These are phyloP conservation scores for Trametes elegans DNA, from an alignment of 768 basidiomycete species.

Conservation along the genomic window DNA sequence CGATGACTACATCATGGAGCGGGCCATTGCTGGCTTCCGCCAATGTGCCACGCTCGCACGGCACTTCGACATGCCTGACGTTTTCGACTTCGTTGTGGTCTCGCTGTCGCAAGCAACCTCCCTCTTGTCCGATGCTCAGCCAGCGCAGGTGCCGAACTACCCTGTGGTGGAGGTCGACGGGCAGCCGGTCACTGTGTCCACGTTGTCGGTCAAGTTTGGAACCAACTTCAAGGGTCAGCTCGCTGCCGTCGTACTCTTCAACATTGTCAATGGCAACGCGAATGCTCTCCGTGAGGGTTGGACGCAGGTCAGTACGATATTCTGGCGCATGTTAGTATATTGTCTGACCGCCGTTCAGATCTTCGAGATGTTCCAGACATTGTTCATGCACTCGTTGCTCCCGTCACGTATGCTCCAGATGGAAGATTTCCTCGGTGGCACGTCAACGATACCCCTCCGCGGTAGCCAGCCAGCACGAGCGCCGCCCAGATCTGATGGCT, in stretches of 20 bases:
- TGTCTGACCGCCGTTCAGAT: conserved; percentile 48
- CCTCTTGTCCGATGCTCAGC: conserved; percentile 71
- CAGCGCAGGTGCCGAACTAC: conserved; percentile 74
- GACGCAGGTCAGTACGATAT: conserved; percentile 63
- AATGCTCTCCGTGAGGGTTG: conserved; percentile 93
- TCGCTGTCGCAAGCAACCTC: conserved; percentile 92
- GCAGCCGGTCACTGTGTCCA: conserved; percentile 86
- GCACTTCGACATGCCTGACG: conserved; percentile 86
- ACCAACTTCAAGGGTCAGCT: conserved; percentile 94
- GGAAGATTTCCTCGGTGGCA: conserved; percentile 98
- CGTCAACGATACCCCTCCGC: conserved; percentile 87
- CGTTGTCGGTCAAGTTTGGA: conserved; percentile 89
- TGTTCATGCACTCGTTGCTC: conserved; percentile 91
- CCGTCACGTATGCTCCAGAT: conserved; percentile 91
- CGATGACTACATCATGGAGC: conserved; percentile 95
- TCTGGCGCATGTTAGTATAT: neutral
- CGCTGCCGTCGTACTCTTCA: conserved; percentile 95
- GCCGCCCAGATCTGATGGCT: conserved; percentile 74
- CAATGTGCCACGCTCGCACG: conserved; percentile 94
- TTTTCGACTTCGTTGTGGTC: conserved; percentile 94
- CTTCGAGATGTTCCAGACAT: conserved; percentile 97
- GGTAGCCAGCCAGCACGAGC: conserved; percentile 65
- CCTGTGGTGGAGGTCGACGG: conserved; percentile 89
- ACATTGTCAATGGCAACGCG: conserved; percentile 95
- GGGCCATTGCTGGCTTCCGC: conserved; percentile 92